Evolutionary conservation across 2,329 filamentous ascomycete genomes (phyloP), one percentile per base, ranked within the genome.

Genomic region (Penicillium sumatraense): DNA sequence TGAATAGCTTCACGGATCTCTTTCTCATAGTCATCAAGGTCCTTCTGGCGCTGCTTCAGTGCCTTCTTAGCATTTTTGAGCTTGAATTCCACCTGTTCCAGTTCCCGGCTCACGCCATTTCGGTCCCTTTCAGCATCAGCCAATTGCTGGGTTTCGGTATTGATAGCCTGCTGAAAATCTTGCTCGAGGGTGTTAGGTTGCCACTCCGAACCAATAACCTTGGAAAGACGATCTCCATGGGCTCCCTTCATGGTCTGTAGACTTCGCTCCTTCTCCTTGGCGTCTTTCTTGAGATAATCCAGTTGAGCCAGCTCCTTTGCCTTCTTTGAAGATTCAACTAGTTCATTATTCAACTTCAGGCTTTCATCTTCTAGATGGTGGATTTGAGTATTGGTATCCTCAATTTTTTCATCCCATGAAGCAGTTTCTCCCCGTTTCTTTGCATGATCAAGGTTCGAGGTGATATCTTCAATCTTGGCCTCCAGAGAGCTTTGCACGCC

Each of bases 291-390:
- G 29, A 93, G 82, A 63, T 90, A 87, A 54, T 96, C 90, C 10
- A 99, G 81, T 64, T 90, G 88, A 11, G 93, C 95, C 33, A 92
- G 84, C 59, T 96, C 92, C 3, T 88, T 86, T 5, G 92, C 91
- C 54, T 90, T 84, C 54, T 88, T 87, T 2, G 90, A 96, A 55
- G 89, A 91, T 65, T 96, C 89, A 8, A 92, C 83, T 31, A 97
- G 83, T 69, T 98, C 93, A n/a, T 83, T 79, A 41, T 89, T 88
- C 24, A 98, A 81, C 62, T 82, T 86, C 31, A 89, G 86, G 56
- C 84, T 88, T 65, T 89, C 86, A 18, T 83, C 85, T 66, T 97
- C 91, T 1, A 96, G 75, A 40, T 83, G 80, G 58, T 85, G 84
- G 10, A 96, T 78, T 59, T 86, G 83, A 13, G 80, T 75, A 48